Base-by-base conservation (phyloP, 2,329 filamentous ascomycete genomes). In the Scytalidium lignicola region DNA sequence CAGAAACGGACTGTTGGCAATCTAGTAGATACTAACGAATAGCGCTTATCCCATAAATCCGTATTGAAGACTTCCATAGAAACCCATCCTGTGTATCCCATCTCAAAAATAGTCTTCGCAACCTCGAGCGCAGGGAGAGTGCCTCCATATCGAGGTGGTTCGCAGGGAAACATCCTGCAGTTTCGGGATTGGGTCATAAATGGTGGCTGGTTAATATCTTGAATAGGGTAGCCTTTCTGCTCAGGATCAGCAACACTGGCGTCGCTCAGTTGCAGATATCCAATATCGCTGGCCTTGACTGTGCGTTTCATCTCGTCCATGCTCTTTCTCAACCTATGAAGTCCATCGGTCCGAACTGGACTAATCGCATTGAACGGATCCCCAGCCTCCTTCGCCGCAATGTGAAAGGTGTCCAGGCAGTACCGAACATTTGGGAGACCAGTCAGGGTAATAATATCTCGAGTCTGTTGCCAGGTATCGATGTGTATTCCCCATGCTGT, bases 151-250 rank as follows among this genome's bases (percentile, higher is more conserved):
- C 75, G 67, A 62, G 85, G 70, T 41, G 59, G 52, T 40, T 63
- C 62, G 40, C 55, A 60, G 37, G 59, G 23, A 56, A 86, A 82
- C 53, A 85, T 80, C 17, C 88, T 72, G 54, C 84, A 87, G 62
- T 90, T 90, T 17, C 88, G 70, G 32, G 80, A 88, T 88, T 88
- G 92, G 60, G 78, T 88, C 88, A 92, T 91, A 3, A 83, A 70
- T 2, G 78, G 62, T 15, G 75, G 76, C 64, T 86, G 83, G 3
- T 71, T 74, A 0, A 73, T 64, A 8, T 78, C 69, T 67, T 85
- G 77, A 58, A 79, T 85, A 5, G 70, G 63, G 61, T 88, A 83
- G 1, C 72, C 74, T 18, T 72, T 62, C 2, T 74, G 58, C 8
- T 91, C 65, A 0, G 86, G 86, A 0, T 65, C 59, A 3, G 90